Conservation (phyloP, 805 yeast species). For the Lipomyces anomalus region DNA sequence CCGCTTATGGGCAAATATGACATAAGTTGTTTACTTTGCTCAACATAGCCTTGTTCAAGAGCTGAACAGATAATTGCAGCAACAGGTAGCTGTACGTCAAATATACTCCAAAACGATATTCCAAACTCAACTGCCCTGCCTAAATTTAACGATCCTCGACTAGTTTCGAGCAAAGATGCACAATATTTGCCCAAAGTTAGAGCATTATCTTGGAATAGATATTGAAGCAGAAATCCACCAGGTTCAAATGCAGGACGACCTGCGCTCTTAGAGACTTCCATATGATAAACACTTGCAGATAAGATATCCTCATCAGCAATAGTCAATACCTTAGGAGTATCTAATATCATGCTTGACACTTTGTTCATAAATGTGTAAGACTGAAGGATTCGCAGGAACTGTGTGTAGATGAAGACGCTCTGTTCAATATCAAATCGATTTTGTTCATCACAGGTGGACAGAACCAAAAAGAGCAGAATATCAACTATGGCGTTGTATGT, state of each 20-base stretch:
- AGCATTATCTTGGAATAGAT: slow-evolving; percentile 6
- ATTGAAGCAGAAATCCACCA: slow-evolving; percentile 2
- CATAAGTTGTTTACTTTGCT: background rate
- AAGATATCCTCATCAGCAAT: slow-evolving; percentile 4
- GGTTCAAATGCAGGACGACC: slow-evolving; percentile 1
- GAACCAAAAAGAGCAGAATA: slow-evolving; percentile 11
- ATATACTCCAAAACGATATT: slow-evolving; percentile 6
- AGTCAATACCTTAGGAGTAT: background rate
- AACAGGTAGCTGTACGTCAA: slow-evolving; percentile 2
- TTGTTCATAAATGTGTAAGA: slow-evolving; percentile 7
- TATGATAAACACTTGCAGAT: slow-evolving; percentile 1
- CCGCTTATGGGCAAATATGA: slow-evolving; percentile 8
- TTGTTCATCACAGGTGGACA: slow-evolving; percentile 12
- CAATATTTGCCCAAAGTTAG: slow-evolving; percentile 6
- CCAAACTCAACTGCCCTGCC: slow-evolving; percentile 12
- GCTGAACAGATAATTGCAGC: slow-evolving; percentile 10
- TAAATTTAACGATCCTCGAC: slow-evolving; percentile 7
- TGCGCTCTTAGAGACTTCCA: slow-evolving; percentile 2
- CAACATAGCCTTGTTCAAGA: background rate
- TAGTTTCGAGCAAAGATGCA: slow-evolving; percentile 6
- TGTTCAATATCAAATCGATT: slow-evolving; percentile 12
- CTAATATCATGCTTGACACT: background rate
- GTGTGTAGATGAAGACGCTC: slow-evolving; percentile 5
- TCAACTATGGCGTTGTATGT: slow-evolving; percentile 9
- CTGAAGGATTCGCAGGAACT: slow-evolving; percentile 4